phyloP scores from a whole-genome alignment of 2,329 filamentous ascomycete species.

The Fusarium avenaceum region DNA sequence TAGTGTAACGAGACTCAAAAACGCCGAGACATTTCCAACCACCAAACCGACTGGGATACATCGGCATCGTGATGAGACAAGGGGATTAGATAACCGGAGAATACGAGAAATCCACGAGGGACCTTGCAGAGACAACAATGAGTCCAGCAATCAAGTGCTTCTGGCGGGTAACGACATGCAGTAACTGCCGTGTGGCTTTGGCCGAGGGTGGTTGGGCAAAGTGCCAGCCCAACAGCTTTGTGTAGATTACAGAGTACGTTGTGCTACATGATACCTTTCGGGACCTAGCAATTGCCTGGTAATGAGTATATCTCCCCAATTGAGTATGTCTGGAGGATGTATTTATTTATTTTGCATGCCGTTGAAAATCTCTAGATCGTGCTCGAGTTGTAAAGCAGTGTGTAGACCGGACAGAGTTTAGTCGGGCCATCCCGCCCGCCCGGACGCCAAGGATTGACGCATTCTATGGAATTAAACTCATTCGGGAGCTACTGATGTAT shows the following conservation, averaged over 20 bases:
- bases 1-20: neutral
- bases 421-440: constrained; percentile 46
- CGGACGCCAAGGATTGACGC: constrained; percentile 32
- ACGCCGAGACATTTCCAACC: constrained; percentile 10
- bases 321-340: neutral
- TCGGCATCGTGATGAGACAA: constrained; percentile 7
- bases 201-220: constrained; percentile 41
- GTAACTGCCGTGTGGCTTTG: constrained; percentile 31
- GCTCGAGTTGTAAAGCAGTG: neutral
- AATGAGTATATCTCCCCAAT: neutral
- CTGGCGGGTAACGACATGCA: constrained; percentile 29
- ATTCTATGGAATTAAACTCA: constrained; percentile 13
- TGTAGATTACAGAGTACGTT: constrained; percentile 21
- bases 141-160: constrained; percentile 27
- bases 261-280: constrained; percentile 11
- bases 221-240: constrained; percentile 18
- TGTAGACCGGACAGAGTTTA: constrained; percentile 36
- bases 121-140: constrained; percentile 18
- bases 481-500: constrained; percentile 23
- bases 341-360: neutral
- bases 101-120: constrained; percentile 28
- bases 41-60: constrained; percentile 4
- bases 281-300: constrained; percentile 1
- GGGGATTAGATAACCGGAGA: neutral
- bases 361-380: neutral